phyloP scores from a whole-genome alignment of 2,329 filamentous ascomycete species.

The Zasmidium citrigriseum region DNA sequence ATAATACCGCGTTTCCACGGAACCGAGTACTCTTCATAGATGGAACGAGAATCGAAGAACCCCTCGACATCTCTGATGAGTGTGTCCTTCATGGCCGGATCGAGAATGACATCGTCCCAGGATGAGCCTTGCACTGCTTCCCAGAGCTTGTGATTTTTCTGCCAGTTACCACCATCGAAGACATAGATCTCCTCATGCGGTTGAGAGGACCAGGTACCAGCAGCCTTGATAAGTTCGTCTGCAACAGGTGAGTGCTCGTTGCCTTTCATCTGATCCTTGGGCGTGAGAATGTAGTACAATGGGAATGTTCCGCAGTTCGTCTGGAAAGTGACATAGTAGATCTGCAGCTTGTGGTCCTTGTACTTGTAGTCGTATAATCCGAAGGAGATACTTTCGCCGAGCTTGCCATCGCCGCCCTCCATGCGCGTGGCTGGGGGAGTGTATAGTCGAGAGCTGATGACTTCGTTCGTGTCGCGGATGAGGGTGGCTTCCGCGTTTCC shows the following conservation, averaged over 20 bases:
- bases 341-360: conserved; percentile 38
- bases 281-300: conserved; percentile 19
- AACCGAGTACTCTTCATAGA: conserved; percentile 48
- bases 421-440: conserved; percentile 38
- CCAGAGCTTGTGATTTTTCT: conserved; percentile 40
- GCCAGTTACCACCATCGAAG: conserved; percentile 45
- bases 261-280: background rate
- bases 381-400: conserved; percentile 40
- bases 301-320: conserved; percentile 1
- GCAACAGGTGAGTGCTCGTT: conserved; percentile 30
- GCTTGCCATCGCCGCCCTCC: conserved; percentile 35
- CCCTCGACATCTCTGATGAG: conserved; percentile 40
- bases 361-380: conserved; percentile 45
- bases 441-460: conserved; percentile 37
- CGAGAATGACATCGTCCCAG: conserved; percentile 51
- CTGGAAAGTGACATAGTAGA: conserved; percentile 43
- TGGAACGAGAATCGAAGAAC: conserved; percentile 41
- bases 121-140: conserved; percentile 41
- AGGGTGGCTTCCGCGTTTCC: conserved; percentile 41
- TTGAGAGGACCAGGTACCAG: conserved; percentile 45
- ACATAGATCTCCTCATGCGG: conserved; percentile 44
- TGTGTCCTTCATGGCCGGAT: conserved; percentile 45
- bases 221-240: conserved; percentile 40
- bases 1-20: conserved; percentile 51
- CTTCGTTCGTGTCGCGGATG: conserved; percentile 37